A percentile compares a stretch with the other conserved stretches of the same genome.
These are phyloP conservation scores for Lachnellula cervina DNA, from an alignment of 2,329 filamentous ascomycete genomes.

Conservation along the genomic window DNA sequence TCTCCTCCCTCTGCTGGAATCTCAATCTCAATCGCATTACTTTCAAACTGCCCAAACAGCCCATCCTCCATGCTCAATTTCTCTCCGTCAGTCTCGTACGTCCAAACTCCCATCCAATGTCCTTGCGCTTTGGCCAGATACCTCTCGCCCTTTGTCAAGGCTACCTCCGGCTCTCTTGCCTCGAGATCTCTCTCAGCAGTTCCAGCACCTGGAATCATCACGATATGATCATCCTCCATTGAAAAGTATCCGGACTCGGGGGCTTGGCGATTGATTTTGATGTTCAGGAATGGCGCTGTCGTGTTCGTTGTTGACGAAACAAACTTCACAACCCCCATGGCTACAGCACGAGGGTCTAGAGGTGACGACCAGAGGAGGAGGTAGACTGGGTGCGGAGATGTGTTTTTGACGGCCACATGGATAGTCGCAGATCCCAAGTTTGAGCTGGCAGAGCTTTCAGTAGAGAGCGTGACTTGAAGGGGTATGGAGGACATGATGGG, in stretches of 20 bases:
- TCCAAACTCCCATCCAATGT: constrained; percentile 35
- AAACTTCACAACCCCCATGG: constrained; percentile 32
- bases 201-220: constrained; percentile 29
- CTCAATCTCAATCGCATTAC: constrained; percentile 8
- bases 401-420: constrained; percentile 27
- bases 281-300: constrained; percentile 13
- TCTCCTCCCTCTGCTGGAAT: background rate
- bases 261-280: constrained; percentile 29
- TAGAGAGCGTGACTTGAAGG: constrained; percentile 6
- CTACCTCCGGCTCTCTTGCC: constrained; percentile 25
- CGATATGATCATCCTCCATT: constrained; percentile 22
- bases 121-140: constrained; percentile 33
- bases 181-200: constrained; percentile 22
- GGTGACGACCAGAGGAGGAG: constrained; percentile 36
- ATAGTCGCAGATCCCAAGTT: constrained; percentile 2
- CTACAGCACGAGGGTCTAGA: constrained; percentile 31
- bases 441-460: background rate
- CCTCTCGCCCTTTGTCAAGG: constrained; percentile 28
- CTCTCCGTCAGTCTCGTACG: constrained; percentile 1
- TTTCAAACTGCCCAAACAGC: constrained; percentile 9
- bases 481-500: background rate
- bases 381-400: constrained; percentile 27
- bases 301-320: constrained; percentile 13
- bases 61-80: constrained; percentile 7
- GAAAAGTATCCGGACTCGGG: constrained; percentile 25